These are phyloP conservation scores for Lipomyces yamadae DNA, from an alignment of 805 yeast genomes.

Conservation along the genomic window DNA sequence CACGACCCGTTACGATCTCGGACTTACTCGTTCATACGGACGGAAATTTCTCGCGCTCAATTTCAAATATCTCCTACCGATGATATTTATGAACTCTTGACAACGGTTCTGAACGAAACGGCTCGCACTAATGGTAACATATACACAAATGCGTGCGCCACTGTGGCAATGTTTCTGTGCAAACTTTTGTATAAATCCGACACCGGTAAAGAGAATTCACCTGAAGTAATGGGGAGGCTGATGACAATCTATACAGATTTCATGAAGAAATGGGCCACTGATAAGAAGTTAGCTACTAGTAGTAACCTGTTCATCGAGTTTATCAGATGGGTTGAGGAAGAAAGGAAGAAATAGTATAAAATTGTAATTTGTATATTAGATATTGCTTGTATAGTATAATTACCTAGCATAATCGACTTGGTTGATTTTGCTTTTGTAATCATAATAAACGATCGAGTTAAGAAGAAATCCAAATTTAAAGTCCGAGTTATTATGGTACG, in stretches of 20 bases:
- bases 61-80: not conserved
- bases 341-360: conserved; percentile 10
- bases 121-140: conserved; percentile 21
- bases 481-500: too few relatives aligned
- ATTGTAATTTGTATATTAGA: not conserved
- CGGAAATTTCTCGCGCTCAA: not conserved
- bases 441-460: too few relatives aligned
- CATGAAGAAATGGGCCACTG: conserved; percentile 24
- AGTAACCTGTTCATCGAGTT: conserved; percentile 15
- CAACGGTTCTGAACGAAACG: not conserved
- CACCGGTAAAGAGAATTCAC: not conserved
- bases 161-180: conserved; percentile 6
- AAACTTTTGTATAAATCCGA: not conserved
- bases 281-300: conserved; percentile 15
- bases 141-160: conserved; percentile 7
- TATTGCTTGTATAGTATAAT: conserved; percentile 1
- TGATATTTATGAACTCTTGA: not conserved
- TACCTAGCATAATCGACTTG: not conserved
- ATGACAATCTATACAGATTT: conserved; percentile 11
- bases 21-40: not conserved
- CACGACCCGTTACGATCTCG: not conserved
- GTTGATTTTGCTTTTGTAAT: too few relatives aligned
- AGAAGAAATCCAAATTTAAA: too few relatives aligned
- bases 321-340: conserved; percentile 25
- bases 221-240: conserved; percentile 7